A percentile compares a stretch with the other conserved stretches of the same genome.
These are phyloP conservation scores for Neospermospora avenae DNA, from an alignment of 2,329 filamentous ascomycete species.

Conservation along the genomic window DNA sequence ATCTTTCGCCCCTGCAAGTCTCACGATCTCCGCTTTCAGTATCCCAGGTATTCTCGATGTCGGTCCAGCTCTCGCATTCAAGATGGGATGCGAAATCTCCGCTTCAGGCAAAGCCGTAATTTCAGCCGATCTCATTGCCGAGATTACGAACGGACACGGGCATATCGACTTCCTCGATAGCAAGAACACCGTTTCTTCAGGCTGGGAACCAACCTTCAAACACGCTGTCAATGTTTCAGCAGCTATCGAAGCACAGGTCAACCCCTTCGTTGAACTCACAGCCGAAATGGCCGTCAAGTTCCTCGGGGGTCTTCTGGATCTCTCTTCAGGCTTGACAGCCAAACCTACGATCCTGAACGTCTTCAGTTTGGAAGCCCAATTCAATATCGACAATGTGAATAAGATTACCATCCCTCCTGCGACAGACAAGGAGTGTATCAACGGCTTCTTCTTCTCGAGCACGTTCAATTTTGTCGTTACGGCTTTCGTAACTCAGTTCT, in stretches of 20 bases:
- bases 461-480: conserved; percentile 32
- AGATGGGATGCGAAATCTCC: conserved; percentile 38
- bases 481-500: conserved; percentile 32
- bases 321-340: conserved; percentile 39
- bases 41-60: conserved; percentile 42
- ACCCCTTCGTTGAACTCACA: conserved; percentile 37
- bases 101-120: conserved; percentile 35
- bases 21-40: conserved; percentile 38
- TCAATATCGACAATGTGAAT: conserved; percentile 22
- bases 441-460: conserved; percentile 29
- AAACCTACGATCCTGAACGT: conserved; percentile 38
- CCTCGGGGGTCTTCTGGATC: conserved; percentile 37
- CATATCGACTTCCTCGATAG: conserved; percentile 40
- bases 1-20: conserved; percentile 37
- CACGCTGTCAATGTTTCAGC: conserved; percentile 37
- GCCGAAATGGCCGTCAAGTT: conserved; percentile 40
- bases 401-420: conserved; percentile 13
- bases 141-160: conserved; percentile 37
- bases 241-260: conserved; percentile 35
- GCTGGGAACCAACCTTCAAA: conserved; percentile 38
- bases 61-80: conserved; percentile 40
- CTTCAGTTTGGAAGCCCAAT: conserved; percentile 30
- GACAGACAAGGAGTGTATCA: conserved; percentile 22
- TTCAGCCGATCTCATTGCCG: conserved; percentile 34
- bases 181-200: conserved; percentile 31